phyloP scores from a whole-genome alignment of 108 stramenopile genomes.

The Nitzschia sp. region DNA sequence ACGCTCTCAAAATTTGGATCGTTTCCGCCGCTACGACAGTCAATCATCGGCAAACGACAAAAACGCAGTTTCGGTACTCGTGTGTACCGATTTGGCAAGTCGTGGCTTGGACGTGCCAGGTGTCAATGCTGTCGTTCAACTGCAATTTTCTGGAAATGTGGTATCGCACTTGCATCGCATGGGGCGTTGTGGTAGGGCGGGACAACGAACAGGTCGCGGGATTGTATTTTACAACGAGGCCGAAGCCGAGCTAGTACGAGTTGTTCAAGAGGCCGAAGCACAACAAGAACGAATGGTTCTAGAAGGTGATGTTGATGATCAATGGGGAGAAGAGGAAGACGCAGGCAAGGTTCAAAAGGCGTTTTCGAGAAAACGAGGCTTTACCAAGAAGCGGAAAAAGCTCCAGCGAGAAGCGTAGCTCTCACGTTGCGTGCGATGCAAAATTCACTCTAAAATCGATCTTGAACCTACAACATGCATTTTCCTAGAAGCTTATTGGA shows the following conservation, averaged over 20 bases:
- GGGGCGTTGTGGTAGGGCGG: constrained; percentile 97
- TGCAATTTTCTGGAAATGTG: constrained; percentile 95
- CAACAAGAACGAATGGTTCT: constrained; percentile 78
- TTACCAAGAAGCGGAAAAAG: constrained; percentile 88
- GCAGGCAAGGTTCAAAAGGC: constrained; percentile 76
- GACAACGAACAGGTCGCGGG: constrained; percentile 88
- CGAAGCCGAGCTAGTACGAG: constrained; percentile 72
- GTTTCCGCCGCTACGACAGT: constrained; percentile 67
- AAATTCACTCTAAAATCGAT: too few relatives aligned
- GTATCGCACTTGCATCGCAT: constrained; percentile 98
- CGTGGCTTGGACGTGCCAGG: constrained; percentile 97
- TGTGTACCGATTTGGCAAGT: constrained; percentile 96
- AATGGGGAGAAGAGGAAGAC: constrained; percentile 44
- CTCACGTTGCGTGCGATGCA: not conserved
- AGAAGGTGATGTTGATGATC: constrained; percentile 62
- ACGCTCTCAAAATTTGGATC: constrained; percentile 80
- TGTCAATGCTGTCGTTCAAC: constrained; percentile 94
- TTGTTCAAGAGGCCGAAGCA: constrained; percentile 76
- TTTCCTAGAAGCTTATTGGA: constrained; percentile 20
- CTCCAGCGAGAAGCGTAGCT: constrained; percentile 35
- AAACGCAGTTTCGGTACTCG: constrained; percentile 84
- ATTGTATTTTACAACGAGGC: constrained; percentile 87
- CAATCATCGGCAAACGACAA: constrained; percentile 2
- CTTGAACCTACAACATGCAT: not conserved
- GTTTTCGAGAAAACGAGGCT: constrained; percentile 86